These are phyloP conservation scores for Euclidium syriacum DNA, from an alignment of 345 rosid genomes.

Conservation along the genomic window DNA sequence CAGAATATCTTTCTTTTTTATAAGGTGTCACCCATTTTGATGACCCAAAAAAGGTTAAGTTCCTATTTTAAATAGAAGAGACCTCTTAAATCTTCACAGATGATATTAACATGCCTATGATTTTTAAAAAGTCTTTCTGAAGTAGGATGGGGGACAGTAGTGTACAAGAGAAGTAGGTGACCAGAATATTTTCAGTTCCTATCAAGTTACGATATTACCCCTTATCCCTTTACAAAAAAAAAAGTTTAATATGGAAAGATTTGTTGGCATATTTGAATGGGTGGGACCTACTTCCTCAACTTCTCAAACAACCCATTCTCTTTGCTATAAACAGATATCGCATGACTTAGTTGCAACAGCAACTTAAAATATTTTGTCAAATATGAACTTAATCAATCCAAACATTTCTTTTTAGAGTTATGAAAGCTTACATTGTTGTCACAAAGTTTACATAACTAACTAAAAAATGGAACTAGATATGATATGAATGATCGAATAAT, in stretches of 20 bases:
- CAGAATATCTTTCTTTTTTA: too few relatives aligned
- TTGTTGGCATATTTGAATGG: background rate
- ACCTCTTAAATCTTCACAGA: background rate
- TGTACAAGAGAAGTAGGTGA: conserved; percentile 15
- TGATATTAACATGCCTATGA: background rate
- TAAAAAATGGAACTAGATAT: too few relatives aligned
- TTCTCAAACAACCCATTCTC: background rate
- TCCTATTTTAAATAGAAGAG: background rate
- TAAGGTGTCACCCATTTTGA: too few relatives aligned
- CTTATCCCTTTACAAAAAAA: background rate
- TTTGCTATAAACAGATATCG: conserved; percentile 18
- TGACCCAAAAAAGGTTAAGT: too few relatives aligned
- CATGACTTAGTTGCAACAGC: conserved; percentile 12
- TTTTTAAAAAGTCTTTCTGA: background rate
- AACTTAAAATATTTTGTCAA: background rate
- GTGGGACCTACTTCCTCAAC: conserved; percentile 14
- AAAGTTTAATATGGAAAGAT: background rate
- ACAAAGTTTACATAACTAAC: too few relatives aligned
- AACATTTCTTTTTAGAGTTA: background rate
- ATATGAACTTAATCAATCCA: too few relatives aligned
- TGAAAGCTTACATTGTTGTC: too few relatives aligned
- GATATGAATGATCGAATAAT: too few relatives aligned
- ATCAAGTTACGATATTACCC: background rate
- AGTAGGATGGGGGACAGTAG: background rate
- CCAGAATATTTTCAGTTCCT: background rate